Evolutionary conservation across 306 rosid genomes (phyloP).

Genomic region (Lithocarpus polystachyus): DNA sequence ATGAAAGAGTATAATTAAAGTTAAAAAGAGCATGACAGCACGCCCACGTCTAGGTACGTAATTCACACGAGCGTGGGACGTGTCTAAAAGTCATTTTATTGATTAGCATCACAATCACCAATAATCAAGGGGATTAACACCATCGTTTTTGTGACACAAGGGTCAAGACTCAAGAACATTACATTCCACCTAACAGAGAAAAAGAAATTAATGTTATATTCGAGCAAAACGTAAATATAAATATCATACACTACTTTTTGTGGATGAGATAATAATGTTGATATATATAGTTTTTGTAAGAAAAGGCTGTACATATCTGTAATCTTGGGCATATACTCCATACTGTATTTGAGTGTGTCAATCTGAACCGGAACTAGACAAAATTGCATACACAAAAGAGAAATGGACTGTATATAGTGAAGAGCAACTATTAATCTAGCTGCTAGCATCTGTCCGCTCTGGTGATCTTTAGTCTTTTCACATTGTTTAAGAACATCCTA

Average conservation of each 20-base stretch:
- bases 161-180: constrained; percentile 22
- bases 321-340: constrained; percentile 20
- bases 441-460: constrained; percentile 51
- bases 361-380: too few relatives aligned
- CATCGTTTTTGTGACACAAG: constrained; percentile 36
- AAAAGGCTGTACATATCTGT: constrained; percentile 26
- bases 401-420: constrained; percentile 35
- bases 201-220: not conserved
- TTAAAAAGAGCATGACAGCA: too few relatives aligned
- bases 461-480: constrained; percentile 56
- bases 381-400: constrained; percentile 23
- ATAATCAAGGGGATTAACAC: not conserved
- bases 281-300: constrained; percentile 9
- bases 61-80: too few relatives aligned
- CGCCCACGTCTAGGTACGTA: too few relatives aligned
- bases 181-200: constrained; percentile 36
- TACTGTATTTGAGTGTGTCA: not conserved
- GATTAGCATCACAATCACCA: constrained; percentile 21
- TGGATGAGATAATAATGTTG: not conserved
- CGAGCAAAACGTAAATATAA: too few relatives aligned
- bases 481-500: constrained; percentile 53
- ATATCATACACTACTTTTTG: not conserved
- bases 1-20: too few relatives aligned
- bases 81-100: not conserved
- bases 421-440: constrained; percentile 24